A percentile compares a stretch with the other conserved stretches of the same genome.
phyloP scores from a whole-genome alignment of 1,284 basidiomycete species.

The Sporisorium graminicola region DNA sequence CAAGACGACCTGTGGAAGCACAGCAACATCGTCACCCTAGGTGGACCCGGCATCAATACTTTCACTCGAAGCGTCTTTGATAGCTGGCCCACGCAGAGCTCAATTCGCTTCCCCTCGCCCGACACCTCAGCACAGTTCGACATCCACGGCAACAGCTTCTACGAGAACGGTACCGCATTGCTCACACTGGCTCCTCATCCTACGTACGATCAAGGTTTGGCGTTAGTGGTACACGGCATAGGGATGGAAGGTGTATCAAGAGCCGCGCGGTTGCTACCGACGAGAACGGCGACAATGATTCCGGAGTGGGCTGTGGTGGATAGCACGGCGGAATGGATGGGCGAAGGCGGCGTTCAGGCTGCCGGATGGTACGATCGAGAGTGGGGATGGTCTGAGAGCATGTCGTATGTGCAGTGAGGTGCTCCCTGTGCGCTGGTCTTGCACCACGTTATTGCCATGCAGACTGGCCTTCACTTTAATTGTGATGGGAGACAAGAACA shows the following conservation, averaged over 20 bases:
- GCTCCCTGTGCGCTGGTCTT: background rate
- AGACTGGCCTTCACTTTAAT: too few relatives aligned
- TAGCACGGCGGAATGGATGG: slow-evolving; percentile 33
- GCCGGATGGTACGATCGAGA: slow-evolving; percentile 49
- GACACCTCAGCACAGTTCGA: slow-evolving; percentile 28
- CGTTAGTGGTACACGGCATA: slow-evolving; percentile 38
- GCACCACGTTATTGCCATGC: too few relatives aligned
- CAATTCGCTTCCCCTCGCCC: slow-evolving; percentile 27
- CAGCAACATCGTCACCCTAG: slow-evolving; percentile 41
- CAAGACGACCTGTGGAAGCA: background rate
- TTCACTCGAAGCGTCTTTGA: slow-evolving; percentile 18
- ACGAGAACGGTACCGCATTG: slow-evolving; percentile 26
- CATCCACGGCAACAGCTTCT: slow-evolving; percentile 40
- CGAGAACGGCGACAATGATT: slow-evolving; percentile 45
- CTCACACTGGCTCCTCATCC: slow-evolving; percentile 34
- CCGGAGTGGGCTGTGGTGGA: slow-evolving; percentile 54
- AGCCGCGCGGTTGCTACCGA: slow-evolving; percentile 48
- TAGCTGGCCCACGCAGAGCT: slow-evolving; percentile 15
- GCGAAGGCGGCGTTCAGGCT: slow-evolving; percentile 42
- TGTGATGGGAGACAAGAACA: too few relatives aligned
- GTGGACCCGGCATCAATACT: slow-evolving; percentile 42
- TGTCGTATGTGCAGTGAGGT: slow-evolving; percentile 36
- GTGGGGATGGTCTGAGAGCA: slow-evolving; percentile 49
- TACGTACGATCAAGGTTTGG: slow-evolving; percentile 5
- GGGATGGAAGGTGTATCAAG: slow-evolving; percentile 29